Percentiles rank a stretch among this genome's conserved stretches.
Conservation (phyloP, 2,329 filamentous ascomycete genomes). For the Colletotrichum chrysophilum region DNA sequence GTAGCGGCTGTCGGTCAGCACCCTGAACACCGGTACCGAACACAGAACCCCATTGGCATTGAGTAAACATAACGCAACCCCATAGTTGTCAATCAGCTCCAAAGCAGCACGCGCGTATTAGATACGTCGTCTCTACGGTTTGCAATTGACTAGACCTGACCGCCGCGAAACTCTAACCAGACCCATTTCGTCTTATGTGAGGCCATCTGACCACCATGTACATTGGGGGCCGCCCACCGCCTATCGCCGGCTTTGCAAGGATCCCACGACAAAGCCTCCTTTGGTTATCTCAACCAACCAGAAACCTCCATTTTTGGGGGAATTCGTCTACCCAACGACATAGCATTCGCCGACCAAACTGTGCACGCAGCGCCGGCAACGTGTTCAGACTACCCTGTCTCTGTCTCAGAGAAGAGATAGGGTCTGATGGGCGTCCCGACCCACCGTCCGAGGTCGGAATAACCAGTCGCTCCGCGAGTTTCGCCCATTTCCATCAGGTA, state of each 20-base stretch:
- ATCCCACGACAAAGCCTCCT: neutral
- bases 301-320: neutral
- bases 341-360: constrained; percentile 1
- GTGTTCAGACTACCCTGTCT: constrained; percentile 6
- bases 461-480: constrained; percentile 19
- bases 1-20: neutral
- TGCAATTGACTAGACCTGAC: neutral
- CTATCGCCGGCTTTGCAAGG: constrained; percentile 22
- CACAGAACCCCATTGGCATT: neutral
- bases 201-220: constrained; percentile 7
- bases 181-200: constrained; percentile 3
- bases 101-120: neutral
- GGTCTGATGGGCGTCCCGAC: constrained; percentile 11
- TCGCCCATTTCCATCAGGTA: constrained; percentile 14
- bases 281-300: constrained; percentile 13
- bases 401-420: constrained; percentile 4
- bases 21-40: neutral
- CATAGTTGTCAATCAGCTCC: neutral
- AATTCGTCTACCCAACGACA: neutral
- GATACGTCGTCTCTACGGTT: neutral
- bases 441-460: constrained; percentile 22
- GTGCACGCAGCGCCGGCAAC: neutral
- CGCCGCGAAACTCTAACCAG: neutral
- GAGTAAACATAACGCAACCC: neutral
- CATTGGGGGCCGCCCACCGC: constrained; percentile 5